phyloP scores from a whole-genome alignment of 495 filamentous ascomycete species.

The Hypoxylon lenormandii region DNA sequence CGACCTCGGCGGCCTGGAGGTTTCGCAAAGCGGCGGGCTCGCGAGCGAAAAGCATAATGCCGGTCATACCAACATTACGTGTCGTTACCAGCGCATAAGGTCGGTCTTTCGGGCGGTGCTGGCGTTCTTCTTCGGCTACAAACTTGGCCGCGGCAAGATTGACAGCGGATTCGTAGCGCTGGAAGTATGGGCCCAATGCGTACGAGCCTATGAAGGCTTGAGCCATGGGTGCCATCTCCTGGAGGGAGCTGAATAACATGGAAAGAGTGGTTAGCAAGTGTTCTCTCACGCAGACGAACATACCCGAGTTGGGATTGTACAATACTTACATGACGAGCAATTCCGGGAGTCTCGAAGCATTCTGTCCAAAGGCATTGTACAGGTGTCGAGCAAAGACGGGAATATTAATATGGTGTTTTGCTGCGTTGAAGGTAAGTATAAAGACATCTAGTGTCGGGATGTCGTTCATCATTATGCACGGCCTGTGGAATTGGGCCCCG shows the following conservation, averaged over 20 bases:
- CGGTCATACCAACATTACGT: constrained; percentile 88
- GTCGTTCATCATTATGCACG: constrained; percentile 19
- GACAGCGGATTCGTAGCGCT: constrained; percentile 74
- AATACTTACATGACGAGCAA: constrained; percentile 71
- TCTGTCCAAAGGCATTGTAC: constrained; percentile 72
- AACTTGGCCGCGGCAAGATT: constrained; percentile 68
- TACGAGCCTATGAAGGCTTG: constrained; percentile 88
- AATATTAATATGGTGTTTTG: constrained; percentile 71
- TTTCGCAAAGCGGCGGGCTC: constrained; percentile 66
- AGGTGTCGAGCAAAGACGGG: constrained; percentile 76
- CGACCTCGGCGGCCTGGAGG: constrained; percentile 77
- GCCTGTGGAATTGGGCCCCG: background rate
- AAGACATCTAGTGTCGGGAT: constrained; percentile 68
- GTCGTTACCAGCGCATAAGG: constrained; percentile 64
- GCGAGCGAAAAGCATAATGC: constrained; percentile 81
- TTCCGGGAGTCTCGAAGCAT: constrained; percentile 67
- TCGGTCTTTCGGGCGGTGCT: constrained; percentile 39
- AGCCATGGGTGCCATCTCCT: constrained; percentile 88
- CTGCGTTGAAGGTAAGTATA: constrained; percentile 92
- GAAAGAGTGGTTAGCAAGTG: constrained; percentile 44
- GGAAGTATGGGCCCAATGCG: constrained; percentile 79
- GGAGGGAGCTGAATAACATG: constrained; percentile 69
- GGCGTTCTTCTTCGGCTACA: constrained; percentile 14
- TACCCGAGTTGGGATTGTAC: background rate
- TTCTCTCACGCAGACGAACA: no score